phyloP scores from a whole-genome alignment of 805 yeast genomes.

The Kuraishia borneana region DNA sequence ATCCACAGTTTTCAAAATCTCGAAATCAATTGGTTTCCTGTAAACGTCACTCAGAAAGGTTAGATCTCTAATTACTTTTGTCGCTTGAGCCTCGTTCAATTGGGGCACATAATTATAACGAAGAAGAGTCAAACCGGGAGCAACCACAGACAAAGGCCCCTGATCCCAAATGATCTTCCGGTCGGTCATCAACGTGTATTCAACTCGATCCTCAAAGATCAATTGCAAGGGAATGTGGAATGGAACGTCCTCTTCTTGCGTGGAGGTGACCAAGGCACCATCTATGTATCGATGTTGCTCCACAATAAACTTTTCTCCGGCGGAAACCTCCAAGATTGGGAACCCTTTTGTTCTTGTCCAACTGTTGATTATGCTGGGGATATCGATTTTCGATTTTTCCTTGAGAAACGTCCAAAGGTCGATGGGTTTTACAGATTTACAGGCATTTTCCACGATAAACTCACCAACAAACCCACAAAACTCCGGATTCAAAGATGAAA shows the following conservation, averaged over 20 bases:
- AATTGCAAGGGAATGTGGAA: constrained; percentile 48
- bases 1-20: not conserved
- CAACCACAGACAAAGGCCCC: not conserved
- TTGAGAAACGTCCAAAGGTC: constrained; percentile 40
- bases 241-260: constrained; percentile 40
- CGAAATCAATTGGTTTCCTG: not conserved
- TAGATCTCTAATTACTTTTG: not conserved
- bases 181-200: not conserved
- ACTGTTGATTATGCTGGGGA: constrained; percentile 41
- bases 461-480: constrained; percentile 6
- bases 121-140: not conserved
- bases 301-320: constrained; percentile 16
- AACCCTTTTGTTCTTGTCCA: constrained; percentile 54
- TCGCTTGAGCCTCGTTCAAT: not conserved
- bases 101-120: not conserved
- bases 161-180: not conserved
- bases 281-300: constrained; percentile 27
- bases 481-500: constrained; percentile 16
- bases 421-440: constrained; percentile 30
- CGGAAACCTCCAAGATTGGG: constrained; percentile 35
- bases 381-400: constrained; percentile 23
- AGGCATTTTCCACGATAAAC: constrained; percentile 18
- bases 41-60: not conserved
- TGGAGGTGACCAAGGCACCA: constrained; percentile 5
- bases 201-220: not conserved